A percentile compares a stretch with the other conserved stretches of the same genome.
Evolutionary conservation across 192 early-diverging fungal genomes (phyloP).

Genomic region (Mortierella claussenii): DNA sequence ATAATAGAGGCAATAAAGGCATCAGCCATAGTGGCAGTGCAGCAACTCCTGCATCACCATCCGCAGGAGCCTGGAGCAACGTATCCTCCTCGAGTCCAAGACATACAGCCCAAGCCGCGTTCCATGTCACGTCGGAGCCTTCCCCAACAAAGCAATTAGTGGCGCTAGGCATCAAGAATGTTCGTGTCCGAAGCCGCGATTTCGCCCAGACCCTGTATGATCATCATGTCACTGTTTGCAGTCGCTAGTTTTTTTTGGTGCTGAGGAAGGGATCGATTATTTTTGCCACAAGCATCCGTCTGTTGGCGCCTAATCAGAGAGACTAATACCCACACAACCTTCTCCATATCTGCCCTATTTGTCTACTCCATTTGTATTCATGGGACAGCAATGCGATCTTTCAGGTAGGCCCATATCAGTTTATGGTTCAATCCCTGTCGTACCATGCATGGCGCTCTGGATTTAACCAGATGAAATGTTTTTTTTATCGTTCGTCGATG

Average conservation of each 20-base stretch:
- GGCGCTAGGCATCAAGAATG: constrained; percentile 47
- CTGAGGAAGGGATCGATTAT: no score
- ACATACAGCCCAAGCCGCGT: constrained; percentile 41
- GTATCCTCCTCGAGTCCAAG: constrained; percentile 19
- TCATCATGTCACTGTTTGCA: neutral
- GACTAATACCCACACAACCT: neutral
- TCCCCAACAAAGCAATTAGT: constrained; percentile 37
- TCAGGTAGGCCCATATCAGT: constrained; percentile 9
- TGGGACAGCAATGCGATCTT: constrained; percentile 50
- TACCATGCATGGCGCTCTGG: neutral
- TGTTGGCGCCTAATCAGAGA: no score
- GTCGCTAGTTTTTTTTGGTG: no score
- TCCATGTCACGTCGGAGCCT: constrained; percentile 34
- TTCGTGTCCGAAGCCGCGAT: constrained; percentile 40
- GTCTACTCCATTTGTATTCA: neutral
- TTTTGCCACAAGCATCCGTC: no score
- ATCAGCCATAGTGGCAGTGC: no score
- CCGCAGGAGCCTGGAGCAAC: no score
- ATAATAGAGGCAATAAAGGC: no score
- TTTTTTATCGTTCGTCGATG: neutral
- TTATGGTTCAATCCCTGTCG: neutral
- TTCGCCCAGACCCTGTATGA: constrained; percentile 39
- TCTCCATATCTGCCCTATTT: neutral
- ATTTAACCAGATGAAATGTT: neutral
- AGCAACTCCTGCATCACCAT: no score